phyloP scores from a whole-genome alignment of 1,284 basidiomycete genomes.

The Abortiporus biennis region DNA sequence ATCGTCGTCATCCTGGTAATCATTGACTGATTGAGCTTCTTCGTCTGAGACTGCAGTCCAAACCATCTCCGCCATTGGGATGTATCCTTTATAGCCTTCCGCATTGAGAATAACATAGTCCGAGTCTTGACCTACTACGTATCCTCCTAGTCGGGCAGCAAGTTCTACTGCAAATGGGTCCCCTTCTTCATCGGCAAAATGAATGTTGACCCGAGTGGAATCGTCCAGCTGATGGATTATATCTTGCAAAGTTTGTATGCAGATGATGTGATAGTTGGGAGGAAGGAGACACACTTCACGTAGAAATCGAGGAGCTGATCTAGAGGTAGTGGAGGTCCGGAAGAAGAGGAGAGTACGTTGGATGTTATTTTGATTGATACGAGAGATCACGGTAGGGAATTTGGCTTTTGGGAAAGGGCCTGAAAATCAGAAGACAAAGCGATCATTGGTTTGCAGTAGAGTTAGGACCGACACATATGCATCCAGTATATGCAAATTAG shows the following conservation, averaged over 20 bases:
- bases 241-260: slow-evolving; percentile 50
- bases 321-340: slow-evolving; percentile 68
- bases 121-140: slow-evolving; percentile 75
- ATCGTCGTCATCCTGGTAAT: slow-evolving; percentile 40
- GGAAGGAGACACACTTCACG: slow-evolving; percentile 70
- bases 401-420: slow-evolving; percentile 72
- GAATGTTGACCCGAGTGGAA: slow-evolving; percentile 39
- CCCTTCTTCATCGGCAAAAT: slow-evolving; percentile 82
- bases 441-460: background rate
- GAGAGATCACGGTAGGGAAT: slow-evolving; percentile 61
- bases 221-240: slow-evolving; percentile 27
- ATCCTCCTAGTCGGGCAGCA: slow-evolving; percentile 69
- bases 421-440: slow-evolving; percentile 22
- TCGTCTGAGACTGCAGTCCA: slow-evolving; percentile 45
- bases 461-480: no score
- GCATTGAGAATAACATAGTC: slow-evolving; percentile 78
- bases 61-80: slow-evolving; percentile 74
- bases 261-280: slow-evolving; percentile 55
- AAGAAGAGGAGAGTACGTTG: slow-evolving; percentile 75
- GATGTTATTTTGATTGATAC: slow-evolving; percentile 53
- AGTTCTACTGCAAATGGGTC: slow-evolving; percentile 84
- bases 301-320: slow-evolving; percentile 66
- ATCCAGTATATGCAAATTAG: no score
- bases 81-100: slow-evolving; percentile 71
- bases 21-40: slow-evolving; percentile 21